Percentiles rank a stretch among this genome's conserved stretches.
phyloP scores from a whole-genome alignment of 2,329 filamentous ascomycete species.

The Didymella arachidicola region DNA sequence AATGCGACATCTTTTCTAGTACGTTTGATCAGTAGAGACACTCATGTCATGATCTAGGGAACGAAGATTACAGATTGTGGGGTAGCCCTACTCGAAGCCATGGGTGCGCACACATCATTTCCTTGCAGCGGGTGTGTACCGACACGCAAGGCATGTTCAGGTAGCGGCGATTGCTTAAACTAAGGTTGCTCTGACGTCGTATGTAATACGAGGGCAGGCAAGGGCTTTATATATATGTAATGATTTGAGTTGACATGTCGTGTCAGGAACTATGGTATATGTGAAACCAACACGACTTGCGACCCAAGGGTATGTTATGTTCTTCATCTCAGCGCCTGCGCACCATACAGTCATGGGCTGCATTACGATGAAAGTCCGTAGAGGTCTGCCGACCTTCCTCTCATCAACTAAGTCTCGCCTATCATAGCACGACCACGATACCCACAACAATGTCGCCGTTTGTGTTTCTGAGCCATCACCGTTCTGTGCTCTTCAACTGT shows the following conservation, averaged over 20 bases:
- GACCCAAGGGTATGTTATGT: too few species aligned
- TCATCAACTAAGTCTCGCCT: too few species aligned
- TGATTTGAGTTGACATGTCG: not conserved
- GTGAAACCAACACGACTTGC: too few species aligned
- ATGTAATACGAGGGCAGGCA: not conserved
- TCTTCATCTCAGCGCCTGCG: too few species aligned
- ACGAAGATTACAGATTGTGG: constrained; percentile 14
- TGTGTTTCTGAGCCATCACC: too few species aligned
- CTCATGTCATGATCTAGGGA: not conserved
- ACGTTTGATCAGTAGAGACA: not conserved
- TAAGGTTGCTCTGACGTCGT: constrained; percentile 19
- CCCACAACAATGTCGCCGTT: too few species aligned
- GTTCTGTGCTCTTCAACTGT: too few species aligned
- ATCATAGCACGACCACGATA: too few species aligned
- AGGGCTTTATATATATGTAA: constrained; percentile 4
- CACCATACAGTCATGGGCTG: too few species aligned
- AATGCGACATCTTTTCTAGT: too few species aligned
- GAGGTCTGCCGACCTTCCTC: too few species aligned
- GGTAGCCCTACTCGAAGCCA: constrained; percentile 2
- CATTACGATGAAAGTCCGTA: too few species aligned
- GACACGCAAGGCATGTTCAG: constrained; percentile 7
- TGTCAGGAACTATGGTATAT: not conserved
- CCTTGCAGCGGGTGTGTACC: constrained; percentile 13
- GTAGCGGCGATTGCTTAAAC: constrained; percentile 11
- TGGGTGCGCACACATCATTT: constrained; percentile 17